phyloP scores from a whole-genome alignment of 495 filamentous ascomycete species.

The Chlorociboria aeruginascens region DNA sequence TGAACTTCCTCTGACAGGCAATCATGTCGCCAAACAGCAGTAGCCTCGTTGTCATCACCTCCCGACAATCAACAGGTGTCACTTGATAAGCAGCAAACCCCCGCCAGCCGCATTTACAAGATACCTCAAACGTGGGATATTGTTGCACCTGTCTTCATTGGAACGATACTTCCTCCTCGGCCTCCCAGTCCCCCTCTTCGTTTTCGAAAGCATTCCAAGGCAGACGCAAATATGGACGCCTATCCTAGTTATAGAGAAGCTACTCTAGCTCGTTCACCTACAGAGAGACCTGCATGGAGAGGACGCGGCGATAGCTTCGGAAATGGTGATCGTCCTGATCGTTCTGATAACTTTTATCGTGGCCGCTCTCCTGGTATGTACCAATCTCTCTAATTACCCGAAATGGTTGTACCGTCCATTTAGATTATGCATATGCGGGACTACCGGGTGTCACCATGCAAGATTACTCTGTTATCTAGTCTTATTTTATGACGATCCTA shows the following conservation, averaged over 20 bases:
- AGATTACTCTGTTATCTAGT: neutral
- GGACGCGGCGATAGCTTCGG: conserved; percentile 33
- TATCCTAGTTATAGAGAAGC: conserved; percentile 18
- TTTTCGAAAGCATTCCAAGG: too few relatives aligned
- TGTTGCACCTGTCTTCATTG: too few relatives aligned
- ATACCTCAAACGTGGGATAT: neutral
- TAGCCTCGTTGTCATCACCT: conserved; percentile 8
- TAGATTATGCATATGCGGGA: neutral
- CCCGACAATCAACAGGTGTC: conserved; percentile 17
- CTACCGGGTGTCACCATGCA: neutral
- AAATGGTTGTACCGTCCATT: neutral
- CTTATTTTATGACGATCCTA: neutral
- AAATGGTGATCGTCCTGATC: conserved; percentile 29
- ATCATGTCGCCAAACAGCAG: conserved; percentile 24
- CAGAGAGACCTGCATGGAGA: conserved; percentile 33
- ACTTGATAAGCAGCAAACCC: conserved; percentile 15
- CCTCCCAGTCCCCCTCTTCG: too few relatives aligned
- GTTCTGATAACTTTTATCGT: conserved; percentile 39
- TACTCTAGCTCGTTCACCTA: conserved; percentile 34
- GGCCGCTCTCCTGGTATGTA: conserved; percentile 44
- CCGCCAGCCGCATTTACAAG: too few relatives aligned
- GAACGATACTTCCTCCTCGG: too few relatives aligned
- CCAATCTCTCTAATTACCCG: neutral
- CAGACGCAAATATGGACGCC: conserved; percentile 9
- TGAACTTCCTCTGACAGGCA: conserved; percentile 25